Conservation (phyloP, 352 stramenopile genomes). For the Phytophthora niederhauseri region DNA sequence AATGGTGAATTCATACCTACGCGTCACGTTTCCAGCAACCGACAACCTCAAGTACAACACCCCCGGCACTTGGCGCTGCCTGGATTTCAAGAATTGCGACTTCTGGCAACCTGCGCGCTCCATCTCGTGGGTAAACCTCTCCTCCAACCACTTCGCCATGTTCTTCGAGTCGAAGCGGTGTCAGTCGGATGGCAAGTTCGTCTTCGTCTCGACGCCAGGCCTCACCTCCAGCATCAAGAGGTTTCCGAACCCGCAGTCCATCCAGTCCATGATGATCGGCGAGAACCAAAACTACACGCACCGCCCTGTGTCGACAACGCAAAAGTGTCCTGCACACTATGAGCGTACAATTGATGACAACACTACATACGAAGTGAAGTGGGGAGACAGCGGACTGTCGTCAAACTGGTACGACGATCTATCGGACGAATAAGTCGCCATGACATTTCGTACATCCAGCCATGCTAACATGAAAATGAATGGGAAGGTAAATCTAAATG, state of each 20-base stretch:
- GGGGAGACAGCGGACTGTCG: neutral
- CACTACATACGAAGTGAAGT: neutral
- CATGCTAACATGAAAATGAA: neutral
- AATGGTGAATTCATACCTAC: neutral
- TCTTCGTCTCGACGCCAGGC: slow-evolving; percentile 7
- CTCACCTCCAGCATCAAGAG: slow-evolving; percentile 3
- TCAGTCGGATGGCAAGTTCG: neutral
- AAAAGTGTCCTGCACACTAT: slow-evolving; percentile 7
- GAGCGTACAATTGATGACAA: neutral
- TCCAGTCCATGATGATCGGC: slow-evolving; percentile 15
- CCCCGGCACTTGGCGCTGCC: neutral
- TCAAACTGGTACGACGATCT: slow-evolving; percentile 15
- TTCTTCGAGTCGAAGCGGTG: slow-evolving; percentile 14
- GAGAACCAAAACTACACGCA: slow-evolving; percentile 6
- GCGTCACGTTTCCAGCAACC: neutral
- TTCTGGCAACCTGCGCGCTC: slow-evolving; percentile 2
- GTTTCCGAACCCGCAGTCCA: neutral
- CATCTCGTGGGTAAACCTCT: slow-evolving; percentile 10
- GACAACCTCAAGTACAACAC: slow-evolving; percentile 1
- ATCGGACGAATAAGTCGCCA: neutral
- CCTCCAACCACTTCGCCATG: slow-evolving; percentile 8
- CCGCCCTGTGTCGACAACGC: slow-evolving; percentile 2
- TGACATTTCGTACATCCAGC: no score
- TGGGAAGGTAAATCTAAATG: no score
- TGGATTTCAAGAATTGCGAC: slow-evolving; percentile 5